Conservation (phyloP, 2,329 filamentous ascomycete genomes). For the Chalara sp. region DNA sequence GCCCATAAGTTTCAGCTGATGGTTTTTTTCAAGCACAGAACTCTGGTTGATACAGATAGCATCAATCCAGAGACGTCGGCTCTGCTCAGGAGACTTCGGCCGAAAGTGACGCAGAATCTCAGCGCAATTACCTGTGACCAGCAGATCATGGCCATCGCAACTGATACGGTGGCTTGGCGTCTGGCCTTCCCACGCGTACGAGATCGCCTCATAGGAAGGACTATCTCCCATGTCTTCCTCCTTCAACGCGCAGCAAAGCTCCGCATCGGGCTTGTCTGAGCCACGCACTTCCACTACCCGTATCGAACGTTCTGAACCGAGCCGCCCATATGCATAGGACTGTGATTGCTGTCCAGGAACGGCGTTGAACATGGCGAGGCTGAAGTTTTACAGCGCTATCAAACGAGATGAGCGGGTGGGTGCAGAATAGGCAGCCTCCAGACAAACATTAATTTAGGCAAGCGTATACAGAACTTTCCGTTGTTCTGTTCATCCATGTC, state of each 20-base stretch:
- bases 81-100: conserved; percentile 2
- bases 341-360: conserved; percentile 2
- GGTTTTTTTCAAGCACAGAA: conserved; percentile 13
- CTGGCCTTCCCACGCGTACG: conserved; percentile 2
- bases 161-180: conserved; percentile 2
- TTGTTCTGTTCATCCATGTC: background rate
- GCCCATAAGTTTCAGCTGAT: conserved; percentile 19
- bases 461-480: background rate
- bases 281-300: conserved; percentile 1
- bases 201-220: conserved; percentile 3
- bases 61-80: conserved; percentile 1
- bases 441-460: background rate
- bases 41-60: conserved; percentile 17
- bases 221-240: conserved; percentile 1
- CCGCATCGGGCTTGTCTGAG: conserved; percentile 1
- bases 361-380: background rate
- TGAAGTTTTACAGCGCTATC: background rate
- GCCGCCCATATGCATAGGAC: background rate
- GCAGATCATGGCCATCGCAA: conserved; percentile 1
- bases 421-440: background rate
- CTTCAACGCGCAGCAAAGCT: conserved; percentile 1
- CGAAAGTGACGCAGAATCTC: conserved; percentile 2
- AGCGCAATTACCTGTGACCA: conserved; percentile 1
- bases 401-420: background rate
- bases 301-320: conserved; percentile 1